Evolutionary conservation across 306 rosid species (phyloP).

Genomic region (Trifolium dubium): DNA sequence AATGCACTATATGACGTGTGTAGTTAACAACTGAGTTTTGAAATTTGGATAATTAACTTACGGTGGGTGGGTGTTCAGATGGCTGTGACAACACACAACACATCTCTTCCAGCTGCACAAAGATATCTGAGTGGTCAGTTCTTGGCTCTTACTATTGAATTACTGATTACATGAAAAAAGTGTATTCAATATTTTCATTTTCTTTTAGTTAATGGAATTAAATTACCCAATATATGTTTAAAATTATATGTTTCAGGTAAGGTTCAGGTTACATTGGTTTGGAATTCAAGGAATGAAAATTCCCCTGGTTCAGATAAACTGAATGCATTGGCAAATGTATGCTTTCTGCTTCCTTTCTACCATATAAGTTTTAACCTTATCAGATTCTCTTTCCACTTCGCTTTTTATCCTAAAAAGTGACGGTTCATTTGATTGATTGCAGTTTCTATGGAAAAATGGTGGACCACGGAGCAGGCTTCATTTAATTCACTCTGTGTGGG

Average conservation of each 20-base stretch:
- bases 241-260: conserved; percentile 64
- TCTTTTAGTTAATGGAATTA: conserved; percentile 22
- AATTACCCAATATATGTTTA: conserved; percentile 13
- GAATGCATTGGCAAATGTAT: conserved; percentile 79
- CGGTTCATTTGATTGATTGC: conserved; percentile 39
- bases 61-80: conserved; percentile 57
- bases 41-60: conserved; percentile 19
- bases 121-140: conserved; percentile 79
- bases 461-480: conserved; percentile 70
- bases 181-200: not conserved
- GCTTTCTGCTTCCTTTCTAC: conserved; percentile 33
- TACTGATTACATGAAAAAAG: not conserved
- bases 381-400: not conserved
- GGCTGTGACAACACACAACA: conserved; percentile 92
- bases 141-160: conserved; percentile 41
- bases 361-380: not conserved
- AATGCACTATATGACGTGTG: conserved; percentile 30
- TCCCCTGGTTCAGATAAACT: conserved; percentile 68
- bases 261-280: conserved; percentile 90
- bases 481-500: conserved; percentile 95
- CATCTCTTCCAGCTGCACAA: conserved; percentile 78
- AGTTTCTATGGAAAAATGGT: conserved; percentile 92
- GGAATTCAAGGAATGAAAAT: conserved; percentile 89
- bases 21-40: conserved; percentile 18
- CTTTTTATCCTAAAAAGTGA: conserved; percentile 25